Conservation (phyloP, 2,329 filamentous ascomycete genomes). For the Fusarium bactridioides region DNA sequence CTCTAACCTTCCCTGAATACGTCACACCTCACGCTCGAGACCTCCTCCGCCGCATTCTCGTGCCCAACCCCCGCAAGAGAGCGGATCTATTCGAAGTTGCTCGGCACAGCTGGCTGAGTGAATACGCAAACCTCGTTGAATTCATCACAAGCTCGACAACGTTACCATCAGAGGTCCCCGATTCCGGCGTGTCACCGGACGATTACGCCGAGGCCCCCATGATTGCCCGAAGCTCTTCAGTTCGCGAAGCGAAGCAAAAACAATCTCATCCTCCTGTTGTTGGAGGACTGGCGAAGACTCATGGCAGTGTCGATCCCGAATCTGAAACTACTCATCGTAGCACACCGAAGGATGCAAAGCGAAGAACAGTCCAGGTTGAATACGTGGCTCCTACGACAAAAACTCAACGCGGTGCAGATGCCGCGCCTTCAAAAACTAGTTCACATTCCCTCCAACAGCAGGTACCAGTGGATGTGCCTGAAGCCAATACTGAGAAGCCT, state of each 20-base stretch:
- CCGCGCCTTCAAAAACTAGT: constrained; percentile 36
- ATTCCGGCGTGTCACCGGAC: constrained; percentile 71
- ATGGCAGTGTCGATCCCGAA: constrained; percentile 76
- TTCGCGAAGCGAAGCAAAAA: constrained; percentile 84
- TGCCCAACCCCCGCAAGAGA: constrained; percentile 92
- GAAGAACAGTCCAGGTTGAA: constrained; percentile 95
- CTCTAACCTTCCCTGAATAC: constrained; percentile 97
- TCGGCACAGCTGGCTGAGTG: constrained; percentile 96
- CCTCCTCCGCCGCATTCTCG: constrained; percentile 88
- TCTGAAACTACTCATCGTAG: constrained; percentile 64
- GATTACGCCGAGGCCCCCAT: constrained; percentile 65
- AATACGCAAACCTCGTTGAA: constrained; percentile 95
- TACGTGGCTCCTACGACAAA: constrained; percentile 92
- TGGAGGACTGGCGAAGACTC: constrained; percentile 74
- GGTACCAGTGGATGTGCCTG: constrained; percentile 53
- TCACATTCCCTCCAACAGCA: constrained; percentile 48
- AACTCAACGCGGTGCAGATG: constrained; percentile 72
- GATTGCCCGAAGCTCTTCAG: constrained; percentile 87
- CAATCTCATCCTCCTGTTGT: constrained; percentile 56
- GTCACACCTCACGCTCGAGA: constrained; percentile 96
- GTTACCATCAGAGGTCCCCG: constrained; percentile 83
- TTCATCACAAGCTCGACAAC: constrained; percentile 97
- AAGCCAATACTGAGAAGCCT: constrained; percentile 61
- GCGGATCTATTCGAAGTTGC: constrained; percentile 98
- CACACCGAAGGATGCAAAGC: constrained; percentile 85